phyloP scores from a whole-genome alignment of 176 grass and related monocot species.

The Miscanthus lutarioriparius region DNA sequence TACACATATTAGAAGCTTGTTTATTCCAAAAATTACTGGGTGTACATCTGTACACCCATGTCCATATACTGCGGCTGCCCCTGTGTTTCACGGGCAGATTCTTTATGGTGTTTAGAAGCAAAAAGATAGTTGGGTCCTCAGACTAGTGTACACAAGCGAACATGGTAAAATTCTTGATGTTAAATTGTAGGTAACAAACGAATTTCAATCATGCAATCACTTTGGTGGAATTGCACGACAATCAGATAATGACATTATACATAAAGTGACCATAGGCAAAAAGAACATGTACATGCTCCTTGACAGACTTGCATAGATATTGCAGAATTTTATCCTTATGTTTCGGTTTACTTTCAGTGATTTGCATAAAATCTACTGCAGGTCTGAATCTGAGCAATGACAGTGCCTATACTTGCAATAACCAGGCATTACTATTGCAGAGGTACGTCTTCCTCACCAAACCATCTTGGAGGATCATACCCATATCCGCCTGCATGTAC shows the following conservation, averaged over 20 bases:
- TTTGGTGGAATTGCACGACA: neutral
- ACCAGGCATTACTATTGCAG: conserved; percentile 35
- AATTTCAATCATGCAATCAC: neutral
- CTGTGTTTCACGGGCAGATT: neutral
- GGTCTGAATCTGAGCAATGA: neutral
- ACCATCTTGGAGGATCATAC: conserved; percentile 91
- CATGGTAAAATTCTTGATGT: neutral
- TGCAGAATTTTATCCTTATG: neutral
- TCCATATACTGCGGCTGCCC: no score
- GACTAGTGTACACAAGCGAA: neutral
- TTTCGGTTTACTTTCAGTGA: conserved; percentile 15
- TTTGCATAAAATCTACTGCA: neutral
- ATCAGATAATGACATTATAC: neutral
- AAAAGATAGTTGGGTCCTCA: neutral
- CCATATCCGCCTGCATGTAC: conserved; percentile 59
- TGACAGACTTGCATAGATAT: conserved; percentile 9
- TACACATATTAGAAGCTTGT: no score
- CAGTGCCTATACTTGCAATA: conserved; percentile 7
- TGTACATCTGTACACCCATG: no score
- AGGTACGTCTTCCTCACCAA: conserved; percentile 62
- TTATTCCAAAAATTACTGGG: no score
- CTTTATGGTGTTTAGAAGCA: conserved; percentile 1
- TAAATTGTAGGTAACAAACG: no score
- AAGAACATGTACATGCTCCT: neutral
- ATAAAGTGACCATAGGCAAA: neutral